Evolutionary conservation across 1,284 basidiomycete species (phyloP).

Genomic region (Sporisorium iseilematis-ciliati): DNA sequence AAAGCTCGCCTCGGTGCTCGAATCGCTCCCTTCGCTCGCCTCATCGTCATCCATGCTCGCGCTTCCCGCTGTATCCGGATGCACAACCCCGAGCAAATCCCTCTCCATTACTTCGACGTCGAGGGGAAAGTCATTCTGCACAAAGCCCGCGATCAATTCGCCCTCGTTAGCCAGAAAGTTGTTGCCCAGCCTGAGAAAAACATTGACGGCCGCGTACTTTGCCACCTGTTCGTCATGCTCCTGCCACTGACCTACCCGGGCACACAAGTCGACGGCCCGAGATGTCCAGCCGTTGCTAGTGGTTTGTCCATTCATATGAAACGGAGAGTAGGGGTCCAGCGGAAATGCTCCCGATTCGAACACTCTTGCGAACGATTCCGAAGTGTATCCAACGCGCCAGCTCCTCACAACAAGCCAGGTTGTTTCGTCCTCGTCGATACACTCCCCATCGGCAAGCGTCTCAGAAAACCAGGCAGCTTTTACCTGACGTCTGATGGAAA

Average conservation of each 20-base stretch:
- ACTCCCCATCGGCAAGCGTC: not conserved
- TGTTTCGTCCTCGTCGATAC: conserved; percentile 24
- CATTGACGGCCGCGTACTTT: conserved; percentile 50
- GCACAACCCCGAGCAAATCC: conserved; percentile 28
- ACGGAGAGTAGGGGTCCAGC: not conserved
- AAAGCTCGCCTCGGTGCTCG: conserved; percentile 26
- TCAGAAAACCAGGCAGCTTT: not conserved
- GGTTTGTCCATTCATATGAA: conserved; percentile 12
- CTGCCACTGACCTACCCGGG: conserved; percentile 32
- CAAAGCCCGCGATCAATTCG: conserved; percentile 41
- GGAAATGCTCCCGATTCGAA: not conserved
- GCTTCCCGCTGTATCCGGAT: not conserved
- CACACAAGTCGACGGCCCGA: not conserved
- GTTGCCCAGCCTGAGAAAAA: conserved; percentile 34
- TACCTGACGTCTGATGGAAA: not conserved
- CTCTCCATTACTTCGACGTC: conserved; percentile 37
- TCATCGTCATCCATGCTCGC: conserved; percentile 6
- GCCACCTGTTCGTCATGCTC: conserved; percentile 42
- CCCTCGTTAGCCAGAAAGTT: conserved; percentile 29
- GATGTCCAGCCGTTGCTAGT: conserved; percentile 35
- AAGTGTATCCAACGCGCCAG: conserved; percentile 27
- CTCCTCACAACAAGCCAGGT: conserved; percentile 17
- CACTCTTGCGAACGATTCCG: not conserved
- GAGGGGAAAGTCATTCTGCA: conserved; percentile 44
- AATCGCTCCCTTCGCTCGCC: conserved; percentile 30